phyloP scores from a whole-genome alignment of 192 early-diverging fungal species.

The Lunasporangiospora selenospora region DNA sequence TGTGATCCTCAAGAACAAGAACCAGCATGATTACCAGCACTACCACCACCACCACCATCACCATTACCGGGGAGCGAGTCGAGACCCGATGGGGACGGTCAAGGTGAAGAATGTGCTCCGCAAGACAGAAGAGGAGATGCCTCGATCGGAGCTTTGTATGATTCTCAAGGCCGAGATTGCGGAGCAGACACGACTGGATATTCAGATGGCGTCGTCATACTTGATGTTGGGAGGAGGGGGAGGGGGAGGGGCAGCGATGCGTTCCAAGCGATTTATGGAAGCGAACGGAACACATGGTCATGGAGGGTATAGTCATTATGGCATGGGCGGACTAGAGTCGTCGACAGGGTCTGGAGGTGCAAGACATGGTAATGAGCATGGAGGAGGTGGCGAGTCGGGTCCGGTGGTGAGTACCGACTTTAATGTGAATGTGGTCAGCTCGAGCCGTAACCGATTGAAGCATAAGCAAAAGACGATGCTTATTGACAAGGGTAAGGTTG shows the following conservation, averaged over 20 bases:
- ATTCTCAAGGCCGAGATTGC: slow-evolving; percentile 68
- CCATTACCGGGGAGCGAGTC: slow-evolving; percentile 16
- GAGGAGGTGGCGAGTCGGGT: slow-evolving; percentile 43
- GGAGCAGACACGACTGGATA: slow-evolving; percentile 70
- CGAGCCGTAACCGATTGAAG: slow-evolving; percentile 58
- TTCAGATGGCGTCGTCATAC: slow-evolving; percentile 52
- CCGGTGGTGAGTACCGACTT: slow-evolving; percentile 35
- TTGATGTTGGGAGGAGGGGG: slow-evolving; percentile 32
- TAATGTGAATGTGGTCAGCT: slow-evolving; percentile 56
- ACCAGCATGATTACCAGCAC: slow-evolving; percentile 36
- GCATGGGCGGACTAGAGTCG: slow-evolving; percentile 11
- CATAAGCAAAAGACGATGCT: slow-evolving; percentile 63
- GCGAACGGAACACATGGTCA: not conserved
- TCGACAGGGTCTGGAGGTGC: slow-evolving; percentile 27
- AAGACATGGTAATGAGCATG: slow-evolving; percentile 40
- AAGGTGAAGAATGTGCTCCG: slow-evolving; percentile 80
- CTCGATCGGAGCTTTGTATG: slow-evolving; percentile 59
- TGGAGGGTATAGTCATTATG: slow-evolving; percentile 20
- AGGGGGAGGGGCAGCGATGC: slow-evolving; percentile 13
- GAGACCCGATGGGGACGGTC: slow-evolving; percentile 50
- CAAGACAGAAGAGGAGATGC: slow-evolving; percentile 74
- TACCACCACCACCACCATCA: slow-evolving; percentile 40
- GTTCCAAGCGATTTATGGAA: slow-evolving; percentile 13
- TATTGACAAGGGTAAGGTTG: slow-evolving; percentile 62
- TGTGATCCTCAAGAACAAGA: slow-evolving; percentile 71